Base-by-base conservation (phyloP, 2,329 filamentous ascomycete genomes). In the Penicillium sp. region DNA sequence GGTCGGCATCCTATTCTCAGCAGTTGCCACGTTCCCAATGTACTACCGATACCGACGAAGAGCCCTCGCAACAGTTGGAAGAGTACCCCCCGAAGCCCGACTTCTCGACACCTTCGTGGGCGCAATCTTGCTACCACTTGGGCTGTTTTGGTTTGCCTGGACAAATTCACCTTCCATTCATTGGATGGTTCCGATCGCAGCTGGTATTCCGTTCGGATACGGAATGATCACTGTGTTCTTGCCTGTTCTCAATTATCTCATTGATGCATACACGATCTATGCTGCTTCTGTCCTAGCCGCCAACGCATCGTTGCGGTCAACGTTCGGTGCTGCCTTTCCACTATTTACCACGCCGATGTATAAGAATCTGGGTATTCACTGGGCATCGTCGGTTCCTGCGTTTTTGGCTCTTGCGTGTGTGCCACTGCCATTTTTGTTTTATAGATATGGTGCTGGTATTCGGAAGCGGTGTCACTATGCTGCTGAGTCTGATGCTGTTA, bases 71-170 rank as follows among this genome's bases (percentile, higher is more conserved):
- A 60, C 76, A 63, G 57, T 77, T 59, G 75, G 74, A 9, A 84
- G 85, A 2, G 79, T 81, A 43, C 83, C 86, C 1, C 84, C 87
- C 0, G 88, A 91, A 71, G 81, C 85, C 10, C 81, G 88, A 16
- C 77, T 92, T 2, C 81, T 83, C 0, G 79, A 83, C 5, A 81
- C 81, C 43, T 80, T 89, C 57, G 66, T 89, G 29, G 88, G 87
- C 6, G 82, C 82, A 14, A 68, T 88, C 14, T 75, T 81, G 2
- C 74, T 90, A 3, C 87, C 87, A 1, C 65, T 85, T 18, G 84
- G 86, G 5, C 75, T 89, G n/a, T 88, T 89, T 76, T 84, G 83
- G 78, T 88, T 88, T 62, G 86, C 85, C 2, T 89, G 86, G 86
- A 88, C 86, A 0, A 85, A 83, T 56, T 79, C 73, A 14, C 75